A percentile compares a stretch with the other conserved stretches of the same genome.
Evolutionary conservation across 805 yeast genomes (phyloP).

Genomic region (Cyberlindnera japonica): DNA sequence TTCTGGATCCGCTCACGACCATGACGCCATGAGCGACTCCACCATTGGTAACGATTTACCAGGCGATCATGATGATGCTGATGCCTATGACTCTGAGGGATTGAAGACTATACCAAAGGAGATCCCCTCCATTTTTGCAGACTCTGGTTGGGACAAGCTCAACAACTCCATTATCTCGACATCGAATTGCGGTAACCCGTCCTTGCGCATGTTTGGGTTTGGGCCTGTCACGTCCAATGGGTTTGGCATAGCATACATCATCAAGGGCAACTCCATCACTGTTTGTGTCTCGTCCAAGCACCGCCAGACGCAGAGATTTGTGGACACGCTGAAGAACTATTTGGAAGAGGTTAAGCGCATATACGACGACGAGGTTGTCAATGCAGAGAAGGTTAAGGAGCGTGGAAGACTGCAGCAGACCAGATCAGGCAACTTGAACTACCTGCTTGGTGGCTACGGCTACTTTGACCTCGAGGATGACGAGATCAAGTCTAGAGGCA

Average conservation of each 20-base stretch:
- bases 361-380: slow-evolving; percentile 32
- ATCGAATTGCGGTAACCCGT: slow-evolving; percentile 90
- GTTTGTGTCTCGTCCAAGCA: slow-evolving; percentile 84
- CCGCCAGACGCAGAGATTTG: slow-evolving; percentile 78
- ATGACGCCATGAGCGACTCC: slow-evolving; percentile 27
- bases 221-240: slow-evolving; percentile 91
- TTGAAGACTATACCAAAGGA: slow-evolving; percentile 25
- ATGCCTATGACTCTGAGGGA: too few species aligned
- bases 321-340: slow-evolving; percentile 62
- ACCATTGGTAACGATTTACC: slow-evolving; percentile 25
- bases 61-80: too few species aligned
- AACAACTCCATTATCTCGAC: slow-evolving; percentile 79
- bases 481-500: slow-evolving; percentile 47
- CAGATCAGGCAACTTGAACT: slow-evolving; percentile 36
- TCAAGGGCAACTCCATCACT: slow-evolving; percentile 73
- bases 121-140: slow-evolving; percentile 76
- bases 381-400: slow-evolving; percentile 16
- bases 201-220: slow-evolving; percentile 81
- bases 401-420: slow-evolving; percentile 27
- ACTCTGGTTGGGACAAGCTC: slow-evolving; percentile 82
- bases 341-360: slow-evolving; percentile 54
- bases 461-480: slow-evolving; percentile 72
- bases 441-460: slow-evolving; percentile 78
- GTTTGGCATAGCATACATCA: slow-evolving; percentile 88
- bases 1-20: slow-evolving; percentile 22